These are phyloP conservation scores for Desmodesmus armatus DNA, from an alignment of 139 green algal genomes.

Conservation along the genomic window DNA sequence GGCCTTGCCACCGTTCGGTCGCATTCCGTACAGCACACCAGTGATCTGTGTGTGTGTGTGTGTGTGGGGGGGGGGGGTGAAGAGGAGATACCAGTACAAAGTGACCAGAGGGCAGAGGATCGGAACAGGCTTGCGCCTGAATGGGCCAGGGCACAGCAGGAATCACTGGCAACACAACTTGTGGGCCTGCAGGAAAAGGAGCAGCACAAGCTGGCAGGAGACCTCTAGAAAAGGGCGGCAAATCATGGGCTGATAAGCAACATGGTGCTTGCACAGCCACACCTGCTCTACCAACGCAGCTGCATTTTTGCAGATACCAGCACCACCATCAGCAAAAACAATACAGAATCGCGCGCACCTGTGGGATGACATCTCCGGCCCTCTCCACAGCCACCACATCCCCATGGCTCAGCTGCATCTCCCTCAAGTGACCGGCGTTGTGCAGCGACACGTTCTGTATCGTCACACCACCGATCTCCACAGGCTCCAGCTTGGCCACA, in stretches of 20 bases:
- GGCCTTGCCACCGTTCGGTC: too few relatives aligned
- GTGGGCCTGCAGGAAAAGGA: background rate
- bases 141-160: too few relatives aligned
- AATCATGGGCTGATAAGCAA: background rate
- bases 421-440: slow-evolving; percentile 52
- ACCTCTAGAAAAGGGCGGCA: background rate
- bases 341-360: slow-evolving; percentile 45
- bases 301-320: background rate
- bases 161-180: too few relatives aligned
- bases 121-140: too few relatives aligned
- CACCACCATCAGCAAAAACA: background rate
- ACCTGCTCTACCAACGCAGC: too few relatives aligned
- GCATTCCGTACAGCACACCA: too few relatives aligned
- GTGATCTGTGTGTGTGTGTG: too few relatives aligned
- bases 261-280: background rate
- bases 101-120: too few relatives aligned
- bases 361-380: slow-evolving; percentile 71
- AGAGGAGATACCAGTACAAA: too few relatives aligned
- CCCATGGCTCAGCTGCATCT: slow-evolving; percentile 48
- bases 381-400: slow-evolving; percentile 61
- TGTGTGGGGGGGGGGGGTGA: too few relatives aligned
- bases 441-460: slow-evolving; percentile 61
- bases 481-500: slow-evolving; percentile 57
- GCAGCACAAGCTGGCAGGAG: background rate
- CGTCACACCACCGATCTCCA: slow-evolving; percentile 58